Base-by-base conservation (phyloP, 208 protist species). In the Trypanosoma mega region DNA sequence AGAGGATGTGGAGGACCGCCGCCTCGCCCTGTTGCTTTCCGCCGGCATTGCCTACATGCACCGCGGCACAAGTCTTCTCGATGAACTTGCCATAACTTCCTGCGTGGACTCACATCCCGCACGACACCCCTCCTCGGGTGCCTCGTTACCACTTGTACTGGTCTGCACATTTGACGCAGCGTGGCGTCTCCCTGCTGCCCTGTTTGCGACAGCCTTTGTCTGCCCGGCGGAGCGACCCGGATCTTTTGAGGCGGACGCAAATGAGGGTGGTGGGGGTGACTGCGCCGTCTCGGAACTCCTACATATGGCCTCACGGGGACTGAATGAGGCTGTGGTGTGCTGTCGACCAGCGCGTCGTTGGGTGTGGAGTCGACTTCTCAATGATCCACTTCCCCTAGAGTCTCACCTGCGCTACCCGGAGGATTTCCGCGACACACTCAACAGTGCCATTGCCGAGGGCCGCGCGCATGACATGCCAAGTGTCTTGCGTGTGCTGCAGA, bases 341-440 rank as follows among this genome's bases (percentile, higher is more conserved):
- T 80, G 71, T 54, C 86, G 83, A 26, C 36, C 74, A 4, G 33
- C 86, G 7, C 90, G 79, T 8, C 78, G 82, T 27, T 93, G 84
- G 84, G 80, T 86, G 56, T 85, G 72, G 78, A 48, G 65, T 16
- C 62, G 74, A 33, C 57, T 93, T 41, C 68, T 93, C 16, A 92
- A 93, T 56, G 86, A 90, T 43, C 78, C 83, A 8, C 72, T 93
- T 20, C 90, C 90, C 21, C 76, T 93, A 2, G 86, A 93, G 78
- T 91, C 84, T 20, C 67, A 71, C 53, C 46, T 92, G 54, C 78
- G 77, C 44, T 90, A 90, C 69, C 80, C 90, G 11, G 75, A 85
- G 18, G 84, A 96, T 58, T 92, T 96, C 72, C 63, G 78, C 29
- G 82, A 88, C 47, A 62, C 71, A 2, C 51, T 96, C 20, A 96